Evolutionary conservation across 805 yeast species (phyloP).

Genomic region (Candida yuanshanica): DNA sequence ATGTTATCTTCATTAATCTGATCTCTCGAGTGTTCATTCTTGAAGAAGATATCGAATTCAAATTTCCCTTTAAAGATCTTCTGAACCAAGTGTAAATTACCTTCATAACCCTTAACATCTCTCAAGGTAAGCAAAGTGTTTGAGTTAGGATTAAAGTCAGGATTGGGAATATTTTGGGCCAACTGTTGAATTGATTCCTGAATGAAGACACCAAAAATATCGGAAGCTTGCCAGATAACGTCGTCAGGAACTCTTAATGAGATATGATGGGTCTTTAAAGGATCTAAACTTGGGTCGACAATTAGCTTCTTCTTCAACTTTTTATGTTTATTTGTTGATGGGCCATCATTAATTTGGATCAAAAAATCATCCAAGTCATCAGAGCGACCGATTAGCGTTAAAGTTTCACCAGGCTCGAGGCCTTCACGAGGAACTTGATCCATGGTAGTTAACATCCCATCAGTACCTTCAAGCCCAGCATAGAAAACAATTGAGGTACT

Average conservation of each 20-base stretch:
- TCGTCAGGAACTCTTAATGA: slow-evolving; percentile 68
- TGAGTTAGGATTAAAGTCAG: slow-evolving; percentile 26
- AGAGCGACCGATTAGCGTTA: slow-evolving; percentile 46
- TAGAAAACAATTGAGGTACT: slow-evolving; percentile 71
- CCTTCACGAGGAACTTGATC: slow-evolving; percentile 29
- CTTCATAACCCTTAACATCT: slow-evolving; percentile 54
- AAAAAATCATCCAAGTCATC: slow-evolving; percentile 64
- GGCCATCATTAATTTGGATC: slow-evolving; percentile 53
- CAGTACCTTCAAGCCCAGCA: slow-evolving; percentile 66
- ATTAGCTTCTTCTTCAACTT: slow-evolving; percentile 20
- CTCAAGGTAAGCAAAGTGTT: slow-evolving; percentile 49
- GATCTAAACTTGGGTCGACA: slow-evolving; percentile 45
- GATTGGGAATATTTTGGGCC: slow-evolving; percentile 18
- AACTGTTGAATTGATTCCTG: slow-evolving; percentile 61
- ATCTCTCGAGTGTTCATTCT: slow-evolving; percentile 38
- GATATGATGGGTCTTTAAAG: slow-evolving; percentile 55
- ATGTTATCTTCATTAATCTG: slow-evolving; percentile 31
- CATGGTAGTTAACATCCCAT: slow-evolving; percentile 35
- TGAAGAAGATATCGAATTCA: slow-evolving; percentile 67
- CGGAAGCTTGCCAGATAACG: slow-evolving; percentile 72
- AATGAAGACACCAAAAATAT: slow-evolving; percentile 61
- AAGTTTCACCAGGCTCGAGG: slow-evolving; percentile 28
- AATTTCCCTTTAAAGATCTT: slow-evolving; percentile 67
- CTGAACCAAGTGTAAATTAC: slow-evolving; percentile 77
- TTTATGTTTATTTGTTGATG: slow-evolving; percentile 40